Base-by-base conservation (phyloP, 1,139 yeast species). In the Yamadazyma oceani region DNA sequence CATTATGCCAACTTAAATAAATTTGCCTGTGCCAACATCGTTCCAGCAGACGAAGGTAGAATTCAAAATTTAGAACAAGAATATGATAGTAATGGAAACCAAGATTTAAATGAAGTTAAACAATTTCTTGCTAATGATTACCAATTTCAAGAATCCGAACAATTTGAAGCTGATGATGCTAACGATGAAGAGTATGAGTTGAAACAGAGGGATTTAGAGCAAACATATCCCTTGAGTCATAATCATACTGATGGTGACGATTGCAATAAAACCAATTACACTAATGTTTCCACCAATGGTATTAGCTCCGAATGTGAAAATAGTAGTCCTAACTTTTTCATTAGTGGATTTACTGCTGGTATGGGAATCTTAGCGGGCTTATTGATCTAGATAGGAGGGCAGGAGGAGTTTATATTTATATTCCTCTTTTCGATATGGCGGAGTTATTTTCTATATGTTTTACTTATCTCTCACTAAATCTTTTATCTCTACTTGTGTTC, bases 1-100 rank as follows among this genome's bases (percentile, higher is more conserved):
- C 83, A 78, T 54, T 69, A 57, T 48, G 68, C 71, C 21, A 69
- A 75, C 49, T 57, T 66, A 44, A 64, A 75, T 22, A 73, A 67
- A 44, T 68, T 78, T 51, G 83, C 84, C 12, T 79, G 85, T 59
- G 81, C 82, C 12, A 74, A 75, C 45, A 77, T 79, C 41, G 63
- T 64, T 39, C 43, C 57, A 32, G 73, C 70, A 5, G 45, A 50
- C 23, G 55, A 51, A 25, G 50, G 42, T 4, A 50, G 62, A 41
- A 42, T 65, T 26, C 46, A 53, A 34, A 49, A 53, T 32, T 55
- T 67, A 41, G 53, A 57, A 32, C 46, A 49, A 16, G 66, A 60
- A 35, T 63, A 58, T 29, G 31, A 26, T 6, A 29, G 38, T 13
- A 48, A 46, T 31, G 51, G 49, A 9, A 48, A 53, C 28, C 27